A percentile compares a stretch with the other conserved stretches of the same genome.
Conservation (phyloP, 208 protist genomes). For the Wallacemonas sp. region DNA sequence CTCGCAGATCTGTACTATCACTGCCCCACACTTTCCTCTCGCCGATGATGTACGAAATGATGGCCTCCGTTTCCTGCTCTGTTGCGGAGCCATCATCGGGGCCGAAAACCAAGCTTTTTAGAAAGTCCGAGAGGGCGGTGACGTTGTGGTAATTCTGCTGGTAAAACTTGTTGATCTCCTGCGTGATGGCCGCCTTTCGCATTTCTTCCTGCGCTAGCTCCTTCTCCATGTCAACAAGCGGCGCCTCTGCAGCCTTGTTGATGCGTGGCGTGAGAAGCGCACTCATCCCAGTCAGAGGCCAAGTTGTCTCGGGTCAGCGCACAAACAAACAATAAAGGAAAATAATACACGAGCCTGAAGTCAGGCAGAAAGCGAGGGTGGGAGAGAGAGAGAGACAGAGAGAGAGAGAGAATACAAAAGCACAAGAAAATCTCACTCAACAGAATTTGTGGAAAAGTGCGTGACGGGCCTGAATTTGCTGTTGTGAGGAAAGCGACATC, state of each 20-base stretch:
- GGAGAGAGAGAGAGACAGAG: conserved; percentile 6
- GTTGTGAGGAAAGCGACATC: too few species aligned
- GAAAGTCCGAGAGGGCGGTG: conserved; percentile 26
- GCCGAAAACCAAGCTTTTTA: conserved; percentile 46
- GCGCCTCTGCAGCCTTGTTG: not conserved
- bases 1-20: conserved; percentile 34
- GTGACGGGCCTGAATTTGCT: too few species aligned
- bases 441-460: too few species aligned
- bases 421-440: too few species aligned
- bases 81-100: conserved; percentile 26
- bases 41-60: conserved; percentile 49
- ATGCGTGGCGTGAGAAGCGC: not conserved
- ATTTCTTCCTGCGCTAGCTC: conserved; percentile 46
- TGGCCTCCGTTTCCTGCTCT: conserved; percentile 36
- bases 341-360: conserved; percentile 6
- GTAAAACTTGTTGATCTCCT: conserved; percentile 52
- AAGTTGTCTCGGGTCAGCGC: too few species aligned
- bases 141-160: conserved; percentile 35
- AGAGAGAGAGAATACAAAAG: not conserved
- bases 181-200: conserved; percentile 24
- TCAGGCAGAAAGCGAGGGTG: conserved; percentile 13
- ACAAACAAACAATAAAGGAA: conserved; percentile 22
- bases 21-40: conserved; percentile 37
- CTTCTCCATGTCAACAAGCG: conserved; percentile 30
- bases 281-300: not conserved